Percentiles rank a stretch among this genome's conserved stretches.
phyloP scores from a whole-genome alignment of 1,139 yeast genomes.

The Diutina mesorugosa region DNA sequence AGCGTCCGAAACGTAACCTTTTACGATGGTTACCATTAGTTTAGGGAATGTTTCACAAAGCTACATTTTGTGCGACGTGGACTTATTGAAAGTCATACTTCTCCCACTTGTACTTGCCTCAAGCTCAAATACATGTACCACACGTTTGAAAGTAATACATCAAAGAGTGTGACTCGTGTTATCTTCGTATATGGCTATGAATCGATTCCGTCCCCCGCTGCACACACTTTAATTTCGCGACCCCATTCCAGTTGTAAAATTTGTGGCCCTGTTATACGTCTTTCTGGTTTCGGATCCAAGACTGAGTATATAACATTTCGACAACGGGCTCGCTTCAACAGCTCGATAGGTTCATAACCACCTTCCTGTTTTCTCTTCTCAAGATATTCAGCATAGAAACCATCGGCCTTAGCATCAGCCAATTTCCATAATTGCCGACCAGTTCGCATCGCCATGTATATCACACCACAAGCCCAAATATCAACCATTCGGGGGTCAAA shows the following conservation, averaged over 20 bases:
- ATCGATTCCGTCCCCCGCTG: conserved; percentile 25
- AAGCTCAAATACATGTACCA: too few species aligned
- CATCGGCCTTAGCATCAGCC: conserved; percentile 67
- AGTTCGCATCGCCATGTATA: conserved; percentile 96
- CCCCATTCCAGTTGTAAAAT: conserved; percentile 94
- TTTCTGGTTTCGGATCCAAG: conserved; percentile 75
- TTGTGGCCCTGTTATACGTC: conserved; percentile 83
- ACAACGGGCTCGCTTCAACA: conserved; percentile 70
- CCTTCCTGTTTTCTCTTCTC: conserved; percentile 63
- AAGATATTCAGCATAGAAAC: conserved; percentile 62
- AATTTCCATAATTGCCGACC: conserved; percentile 89
- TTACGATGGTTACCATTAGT: too few species aligned
- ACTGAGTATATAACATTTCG: conserved; percentile 87
- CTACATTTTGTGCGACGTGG: not conserved
- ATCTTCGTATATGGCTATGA: not conserved
- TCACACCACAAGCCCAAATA: conserved; percentile 94
- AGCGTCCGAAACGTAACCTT: too few species aligned
- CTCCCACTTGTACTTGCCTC: not conserved
- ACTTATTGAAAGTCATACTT: not conserved
- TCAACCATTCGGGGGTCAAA: conserved; percentile 91
- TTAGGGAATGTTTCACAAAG: not conserved
- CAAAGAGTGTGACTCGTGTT: not conserved
- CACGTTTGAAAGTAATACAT: not conserved
- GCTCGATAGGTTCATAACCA: conserved; percentile 88
- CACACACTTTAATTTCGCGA: conserved; percentile 69